phyloP scores from a whole-genome alignment of 208 protist genomes.

The Vickermania ingenoplastis region DNA sequence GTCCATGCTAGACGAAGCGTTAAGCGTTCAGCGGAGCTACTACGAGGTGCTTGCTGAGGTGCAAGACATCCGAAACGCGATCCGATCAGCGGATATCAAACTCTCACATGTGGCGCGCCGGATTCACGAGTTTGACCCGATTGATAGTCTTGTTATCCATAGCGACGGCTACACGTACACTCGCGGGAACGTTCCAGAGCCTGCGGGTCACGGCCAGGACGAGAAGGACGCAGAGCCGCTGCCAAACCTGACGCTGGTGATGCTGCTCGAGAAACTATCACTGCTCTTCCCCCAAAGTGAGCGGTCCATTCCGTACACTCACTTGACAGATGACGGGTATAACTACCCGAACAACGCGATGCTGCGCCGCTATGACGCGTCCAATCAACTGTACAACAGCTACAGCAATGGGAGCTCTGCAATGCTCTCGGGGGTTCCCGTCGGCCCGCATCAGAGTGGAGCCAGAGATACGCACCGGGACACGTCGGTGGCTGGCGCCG shows the following conservation, averaged over 20 bases:
- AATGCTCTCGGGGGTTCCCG: constrained; percentile 9
- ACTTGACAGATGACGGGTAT: background rate
- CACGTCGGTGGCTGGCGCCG: constrained; percentile 25
- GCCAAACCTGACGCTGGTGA: constrained; percentile 76
- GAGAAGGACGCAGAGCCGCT: constrained; percentile 42
- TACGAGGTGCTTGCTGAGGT: constrained; percentile 47
- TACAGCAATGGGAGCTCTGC: constrained; percentile 8
- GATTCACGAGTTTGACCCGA: constrained; percentile 52
- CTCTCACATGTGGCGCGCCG: constrained; percentile 40
- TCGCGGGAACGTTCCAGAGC: constrained; percentile 67
- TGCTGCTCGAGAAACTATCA: constrained; percentile 58
- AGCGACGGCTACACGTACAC: constrained; percentile 90
- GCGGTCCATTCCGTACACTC: background rate
- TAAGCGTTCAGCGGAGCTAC: constrained; percentile 48
- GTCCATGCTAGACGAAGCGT: constrained; percentile 23
- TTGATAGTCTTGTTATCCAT: constrained; percentile 83
- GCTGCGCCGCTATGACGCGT: background rate
- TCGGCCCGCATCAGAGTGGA: background rate
- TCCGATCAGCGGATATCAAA: constrained; percentile 35
- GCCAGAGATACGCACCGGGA: constrained; percentile 3
- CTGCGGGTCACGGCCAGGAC: constrained; percentile 45
- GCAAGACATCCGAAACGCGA: constrained; percentile 27
- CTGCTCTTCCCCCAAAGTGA: constrained; percentile 15
- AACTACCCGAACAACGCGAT: background rate
- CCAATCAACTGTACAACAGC: constrained; percentile 6